Conservation (phyloP, 208 protist species). For the Spongospora subterranea region DNA sequence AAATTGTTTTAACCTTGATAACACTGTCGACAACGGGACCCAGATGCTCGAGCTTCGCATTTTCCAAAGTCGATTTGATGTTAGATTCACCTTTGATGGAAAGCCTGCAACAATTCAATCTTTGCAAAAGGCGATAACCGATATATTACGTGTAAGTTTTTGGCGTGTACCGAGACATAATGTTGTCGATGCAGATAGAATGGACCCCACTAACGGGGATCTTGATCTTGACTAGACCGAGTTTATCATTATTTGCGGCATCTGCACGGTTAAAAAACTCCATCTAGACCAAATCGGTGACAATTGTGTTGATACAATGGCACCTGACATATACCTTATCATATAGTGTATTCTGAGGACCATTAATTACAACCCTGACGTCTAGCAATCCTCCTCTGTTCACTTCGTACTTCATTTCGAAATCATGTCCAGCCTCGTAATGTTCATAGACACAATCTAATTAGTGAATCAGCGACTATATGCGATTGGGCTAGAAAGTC, state of each 20-base stretch:
- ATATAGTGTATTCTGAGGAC: background rate
- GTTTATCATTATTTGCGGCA: background rate
- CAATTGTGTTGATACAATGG: background rate
- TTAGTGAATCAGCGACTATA: no score
- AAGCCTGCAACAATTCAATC: background rate
- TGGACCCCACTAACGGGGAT: background rate
- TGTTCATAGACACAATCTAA: constrained; percentile 28
- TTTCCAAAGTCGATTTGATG: background rate
- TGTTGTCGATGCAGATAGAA: constrained; percentile 7
- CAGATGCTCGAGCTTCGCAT: constrained; percentile 48
- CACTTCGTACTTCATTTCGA: background rate
- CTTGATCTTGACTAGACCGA: background rate
- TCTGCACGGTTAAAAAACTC: constrained; percentile 22
- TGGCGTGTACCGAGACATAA: constrained; percentile 4
- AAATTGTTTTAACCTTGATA: constrained; percentile 15
- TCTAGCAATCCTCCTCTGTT: background rate
- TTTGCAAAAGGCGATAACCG: background rate
- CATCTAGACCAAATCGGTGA: background rate
- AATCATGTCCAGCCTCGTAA: background rate
- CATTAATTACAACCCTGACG: background rate
- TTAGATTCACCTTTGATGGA: background rate
- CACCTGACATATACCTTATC: constrained; percentile 30
- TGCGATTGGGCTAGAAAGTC: no score
- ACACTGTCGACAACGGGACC: constrained; percentile 41
- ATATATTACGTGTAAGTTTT: background rate